phyloP scores from a whole-genome alignment of 352 stramenopile species.

The Globisporangium recalcitrans region DNA sequence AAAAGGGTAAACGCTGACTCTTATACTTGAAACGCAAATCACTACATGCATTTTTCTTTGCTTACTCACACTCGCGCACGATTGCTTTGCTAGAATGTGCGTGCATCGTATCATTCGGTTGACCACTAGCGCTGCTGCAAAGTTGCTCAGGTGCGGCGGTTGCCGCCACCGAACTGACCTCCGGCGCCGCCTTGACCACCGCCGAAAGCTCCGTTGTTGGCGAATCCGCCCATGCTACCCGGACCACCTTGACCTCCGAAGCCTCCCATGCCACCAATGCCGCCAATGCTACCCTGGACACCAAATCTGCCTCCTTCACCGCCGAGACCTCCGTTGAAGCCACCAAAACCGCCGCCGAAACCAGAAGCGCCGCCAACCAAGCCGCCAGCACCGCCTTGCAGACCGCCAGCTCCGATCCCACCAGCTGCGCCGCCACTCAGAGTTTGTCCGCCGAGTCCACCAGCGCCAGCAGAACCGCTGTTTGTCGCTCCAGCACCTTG shows the following conservation, averaged over 20 bases:
- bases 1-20: too few species aligned
- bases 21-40: too few species aligned
- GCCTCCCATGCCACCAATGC: not conserved
- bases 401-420: not conserved
- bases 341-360: not conserved
- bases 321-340: not conserved
- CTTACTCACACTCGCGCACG: not conserved
- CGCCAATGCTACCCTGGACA: not conserved
- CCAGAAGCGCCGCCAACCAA: not conserved
- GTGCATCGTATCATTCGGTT: not conserved
- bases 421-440: too few species aligned
- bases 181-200: not conserved
- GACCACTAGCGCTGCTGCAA: not conserved
- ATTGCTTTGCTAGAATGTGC: not conserved
- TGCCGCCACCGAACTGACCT: not conserved
- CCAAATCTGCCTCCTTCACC: not conserved
- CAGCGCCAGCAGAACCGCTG: not conserved
- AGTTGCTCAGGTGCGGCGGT: not conserved
- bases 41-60: not conserved
- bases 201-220: not conserved
- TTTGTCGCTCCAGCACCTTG: slow-evolving; percentile 1
- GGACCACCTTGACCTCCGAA: not conserved
- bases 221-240: not conserved
- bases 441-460: too few species aligned
- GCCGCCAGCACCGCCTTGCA: not conserved